These are phyloP conservation scores for Isatis lusitanica DNA, from an alignment of 441 rosid species.

Conservation along the genomic window DNA sequence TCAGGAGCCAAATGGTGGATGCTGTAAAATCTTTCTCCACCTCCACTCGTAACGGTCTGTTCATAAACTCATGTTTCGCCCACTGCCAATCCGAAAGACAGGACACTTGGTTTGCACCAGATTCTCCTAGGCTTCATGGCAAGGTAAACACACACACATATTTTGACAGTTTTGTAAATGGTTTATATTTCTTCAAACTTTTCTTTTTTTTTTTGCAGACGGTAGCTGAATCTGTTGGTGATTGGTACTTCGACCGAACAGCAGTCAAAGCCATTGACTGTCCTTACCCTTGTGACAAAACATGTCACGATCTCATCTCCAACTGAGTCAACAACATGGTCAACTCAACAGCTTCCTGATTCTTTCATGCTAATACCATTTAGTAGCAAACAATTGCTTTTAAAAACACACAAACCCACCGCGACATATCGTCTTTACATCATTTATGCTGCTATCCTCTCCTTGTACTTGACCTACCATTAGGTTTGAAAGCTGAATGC, in stretches of 20 bases:
- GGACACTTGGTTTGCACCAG: constrained; percentile 64
- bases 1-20: constrained; percentile 61
- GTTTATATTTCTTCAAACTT: background rate
- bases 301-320: constrained; percentile 84
- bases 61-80: constrained; percentile 70
- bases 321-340: constrained; percentile 21
- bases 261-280: constrained; percentile 67
- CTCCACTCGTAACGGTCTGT: constrained; percentile 53
- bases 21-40: constrained; percentile 42
- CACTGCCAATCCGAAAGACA: constrained; percentile 76
- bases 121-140: constrained; percentile 54
- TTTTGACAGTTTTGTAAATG: background rate
- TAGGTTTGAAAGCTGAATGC: background rate
- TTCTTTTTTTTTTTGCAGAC: constrained; percentile 50
- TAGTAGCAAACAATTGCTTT: background rate
- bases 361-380: constrained; percentile 22
- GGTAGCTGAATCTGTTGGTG: constrained; percentile 86
- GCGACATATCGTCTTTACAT: too few species aligned
- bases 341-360: constrained; percentile 14
- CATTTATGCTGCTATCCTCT: background rate
- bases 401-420: background rate
- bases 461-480: background rate
- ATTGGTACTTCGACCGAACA: constrained; percentile 83
- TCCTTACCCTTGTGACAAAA: constrained; percentile 85
- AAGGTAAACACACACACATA: constrained; percentile 42